Evolutionary conservation across 352 stramenopile genomes (phyloP), one percentile per base, ranked within the genome.

Genomic region (Halophytophthora polymorphica): DNA sequence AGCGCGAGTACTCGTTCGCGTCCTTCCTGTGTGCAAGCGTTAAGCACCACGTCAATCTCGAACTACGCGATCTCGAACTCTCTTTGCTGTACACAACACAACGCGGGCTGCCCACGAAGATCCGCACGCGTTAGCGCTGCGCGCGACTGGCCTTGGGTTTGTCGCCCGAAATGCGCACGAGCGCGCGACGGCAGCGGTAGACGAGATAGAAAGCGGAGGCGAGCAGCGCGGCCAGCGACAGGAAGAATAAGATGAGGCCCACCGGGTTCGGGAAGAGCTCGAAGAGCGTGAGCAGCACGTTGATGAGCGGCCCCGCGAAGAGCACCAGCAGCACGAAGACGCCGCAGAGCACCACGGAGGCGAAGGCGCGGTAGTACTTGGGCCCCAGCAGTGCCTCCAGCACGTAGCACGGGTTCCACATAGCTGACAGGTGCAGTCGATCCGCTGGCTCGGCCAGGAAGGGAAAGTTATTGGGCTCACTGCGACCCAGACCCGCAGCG

Each of bases 371-470:
- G 47, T 87, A 90, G 61, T 80, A 83, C 61, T 84, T 85, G 14
- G 80, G 76, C 0, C 83, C 83, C 63, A 93, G 77, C 42, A 90
- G 45, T 12, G 78, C 78, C 50, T 93, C 71, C 22, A 93, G 52
- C 46, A 93, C 81, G 53, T 88, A 80, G 35, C 86, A 69, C 23
- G 83, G 83, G 54, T 93, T 93, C 76, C 80, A 90, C 75, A 93
- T 88, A 5, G 78, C 78, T 17, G 71, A 85, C 11, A 93, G 61
- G 19, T 91, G 73, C 11, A 90, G 67, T 3, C 83, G 80, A 25
- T 88, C 83, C 2, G 77, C 79, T 17, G 83, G 83, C 45, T 90
- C 77, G 5, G 80, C 64, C 19, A 93, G 45, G 39, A 81, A 79
- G 1, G 83, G 83, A 51, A 90, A 91, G 45, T 77, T 83, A 71